Conservation (phyloP, 495 filamentous ascomycete species). For the Aspergillus incahuasiensis region DNA sequence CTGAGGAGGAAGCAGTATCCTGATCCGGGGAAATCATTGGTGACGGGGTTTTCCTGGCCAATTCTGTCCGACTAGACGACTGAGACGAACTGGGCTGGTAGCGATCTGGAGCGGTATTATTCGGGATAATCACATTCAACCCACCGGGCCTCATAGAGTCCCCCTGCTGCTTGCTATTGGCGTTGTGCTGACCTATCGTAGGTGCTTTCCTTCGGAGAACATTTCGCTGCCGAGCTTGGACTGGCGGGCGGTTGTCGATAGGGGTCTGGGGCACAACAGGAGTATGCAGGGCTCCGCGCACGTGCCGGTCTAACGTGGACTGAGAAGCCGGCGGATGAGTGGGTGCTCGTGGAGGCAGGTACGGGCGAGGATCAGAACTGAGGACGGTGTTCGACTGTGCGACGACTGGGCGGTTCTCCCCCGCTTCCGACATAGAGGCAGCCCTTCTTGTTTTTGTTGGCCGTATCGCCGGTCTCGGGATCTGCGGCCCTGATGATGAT, state of each 20-base stretch:
- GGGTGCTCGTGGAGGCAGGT: constrained; percentile 31
- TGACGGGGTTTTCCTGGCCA: constrained; percentile 2
- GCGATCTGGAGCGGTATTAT: constrained; percentile 9
- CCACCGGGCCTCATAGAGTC: constrained; percentile 21
- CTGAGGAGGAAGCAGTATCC: constrained; percentile 12
- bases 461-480: constrained; percentile 25
- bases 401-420: constrained; percentile 21
- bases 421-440: constrained; percentile 29
- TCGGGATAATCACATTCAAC: constrained; percentile 36
- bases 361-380: constrained; percentile 25
- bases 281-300: constrained; percentile 17
- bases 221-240: constrained; percentile 33
- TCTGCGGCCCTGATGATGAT: constrained; percentile 22
- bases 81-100: constrained; percentile 9
- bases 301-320: constrained; percentile 16
- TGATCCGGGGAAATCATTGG: constrained; percentile 13
- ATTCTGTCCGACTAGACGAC: constrained; percentile 4
- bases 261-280: constrained; percentile 10
- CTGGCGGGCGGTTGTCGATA: constrained; percentile 13
- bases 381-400: constrained; percentile 21
- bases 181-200: constrained; percentile 36
- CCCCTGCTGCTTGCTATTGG: constrained; percentile 14
- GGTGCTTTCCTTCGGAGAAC: constrained; percentile 41
- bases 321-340: constrained; percentile 15
- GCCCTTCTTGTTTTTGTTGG: constrained; percentile 23